Evolutionary conservation across 495 filamentous ascomycete species (phyloP), one percentile per base, ranked within the genome.

Genomic region (Penicillium desertorum): DNA sequence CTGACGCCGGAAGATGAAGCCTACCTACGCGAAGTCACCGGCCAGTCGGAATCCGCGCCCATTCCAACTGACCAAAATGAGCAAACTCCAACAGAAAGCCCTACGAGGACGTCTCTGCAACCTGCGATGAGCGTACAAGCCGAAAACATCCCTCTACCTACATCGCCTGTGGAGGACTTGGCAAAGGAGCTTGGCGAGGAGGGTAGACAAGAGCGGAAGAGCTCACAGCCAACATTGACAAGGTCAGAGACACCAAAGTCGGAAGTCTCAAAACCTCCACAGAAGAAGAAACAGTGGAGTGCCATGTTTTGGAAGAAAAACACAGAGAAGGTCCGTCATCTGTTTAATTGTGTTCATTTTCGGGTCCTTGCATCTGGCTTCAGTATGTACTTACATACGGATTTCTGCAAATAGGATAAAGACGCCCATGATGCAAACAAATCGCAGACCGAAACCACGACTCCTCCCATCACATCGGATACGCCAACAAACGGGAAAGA

Each of bases 1-100:
- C 62, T 86, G 10, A 80, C 71, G 9, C 64, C 76, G 20, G 78
- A 80, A 54, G 84, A 86, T 49, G 83, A 86, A 62, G 71, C 73
- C 22, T 86, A 83, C 59, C 63, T 86, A 19, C 73, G 72, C 12
- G 74, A 72, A 36, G 71, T 85, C 29, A 79, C 77, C 29, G 61
- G 72, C 2, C 63, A 74, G 45, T 62, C 62, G 5, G 70, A 62
- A 44, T 51, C 62, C 48, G 56, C 29, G 29, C 45, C 34, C 43
- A 49, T 14, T 0, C 48, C 57, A 44, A 25, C 51, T 1, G 56
- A 32, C 30, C 56, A 55, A 51, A 51, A 51, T 23, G 62, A 36
- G 3, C 23, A 50, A 48, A 23, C n/a, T 4, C 17, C 34, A 9
- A 10, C 23, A 5, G 51, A 44, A 23, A 30, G 29, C 5, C 20